Evolutionary conservation across 345 rosid genomes (phyloP), one percentile per base, ranked within the genome.

Genomic region (Aethionema arabicum): DNA sequence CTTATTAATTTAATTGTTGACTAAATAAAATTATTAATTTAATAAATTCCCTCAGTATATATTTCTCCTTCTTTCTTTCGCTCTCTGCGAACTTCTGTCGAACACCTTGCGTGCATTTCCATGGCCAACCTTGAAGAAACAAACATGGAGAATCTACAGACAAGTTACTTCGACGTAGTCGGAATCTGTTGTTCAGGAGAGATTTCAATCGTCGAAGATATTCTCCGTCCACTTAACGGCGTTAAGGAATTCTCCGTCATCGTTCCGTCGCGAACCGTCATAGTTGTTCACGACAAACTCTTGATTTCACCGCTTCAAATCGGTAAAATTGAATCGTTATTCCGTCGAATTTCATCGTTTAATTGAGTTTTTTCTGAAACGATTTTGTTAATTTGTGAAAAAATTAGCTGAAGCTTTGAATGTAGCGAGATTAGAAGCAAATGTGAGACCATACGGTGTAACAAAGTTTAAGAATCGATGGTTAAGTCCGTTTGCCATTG

Each of bases 111-210:
- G 8, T 12, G 57, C 15, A 44, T 21, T 37, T 37, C 43, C 42
- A 59, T 58, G 63, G 35, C 49, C 13, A 11, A 56, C 14, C 35
- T 5, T 9, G 69, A 62, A 39, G 63, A 62, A 38, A 4, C 62
- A 14, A 56, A 30, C 65, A 35, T 30, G 13, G 57, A 14, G 31
- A 82, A 75, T 64, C 36, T 56, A 37, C 85, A 84, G 72, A 91
- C 84, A 46, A 91, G 91, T 69, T 88, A 91, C 68, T 84, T 86
- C 41, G 98, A 91, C 43, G 95, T 88, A 4, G 43, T 86, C 38
- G 98, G 96, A 2, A 60, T 91, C 0, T 91, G 98, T 67, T 91
- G 98, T 62, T 74, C 98, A 2, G 88, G 95, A 2, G 98, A 91
- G 76, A 81, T 86, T 53, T 78, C 95, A 32, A 32, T 86, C 29